Conservation (phyloP, 352 stramenopile species). For the Phytophthora vignae region DNA sequence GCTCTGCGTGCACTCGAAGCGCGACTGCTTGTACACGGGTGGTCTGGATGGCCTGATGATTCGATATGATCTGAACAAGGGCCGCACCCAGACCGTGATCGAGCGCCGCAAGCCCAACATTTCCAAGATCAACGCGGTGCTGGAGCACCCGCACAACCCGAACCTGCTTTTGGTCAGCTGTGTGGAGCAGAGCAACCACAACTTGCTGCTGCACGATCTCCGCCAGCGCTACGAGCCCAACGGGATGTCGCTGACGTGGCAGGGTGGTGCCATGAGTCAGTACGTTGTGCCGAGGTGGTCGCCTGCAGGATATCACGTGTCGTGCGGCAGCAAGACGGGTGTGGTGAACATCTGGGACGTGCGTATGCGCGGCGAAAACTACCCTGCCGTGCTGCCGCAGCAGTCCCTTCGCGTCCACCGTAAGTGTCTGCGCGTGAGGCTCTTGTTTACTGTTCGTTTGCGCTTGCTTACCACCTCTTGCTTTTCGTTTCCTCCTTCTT, state of each 20-base stretch:
- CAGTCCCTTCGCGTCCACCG: constrained; percentile 78
- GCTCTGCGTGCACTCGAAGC: constrained; percentile 82
- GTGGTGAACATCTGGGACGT: constrained; percentile 84
- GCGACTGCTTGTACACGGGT: constrained; percentile 71
- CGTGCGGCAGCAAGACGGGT: constrained; percentile 71
- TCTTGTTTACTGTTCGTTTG: constrained; percentile 1
- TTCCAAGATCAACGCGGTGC: constrained; percentile 84
- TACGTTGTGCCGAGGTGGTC: constrained; percentile 89
- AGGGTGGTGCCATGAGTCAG: constrained; percentile 79
- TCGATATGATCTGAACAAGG: constrained; percentile 72
- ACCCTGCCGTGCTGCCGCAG: constrained; percentile 67
- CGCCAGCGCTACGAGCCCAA: constrained; percentile 56
- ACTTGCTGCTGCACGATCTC: constrained; percentile 78
- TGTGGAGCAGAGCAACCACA: constrained; percentile 72
- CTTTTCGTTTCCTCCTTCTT: constrained; percentile 22
- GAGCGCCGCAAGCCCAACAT: constrained; percentile 82
- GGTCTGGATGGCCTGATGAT: constrained; percentile 78
- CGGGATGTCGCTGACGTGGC: constrained; percentile 75
- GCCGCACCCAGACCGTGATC: constrained; percentile 50
- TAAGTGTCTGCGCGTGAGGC: constrained; percentile 49
- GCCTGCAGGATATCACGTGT: constrained; percentile 70
- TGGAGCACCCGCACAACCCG: constrained; percentile 87
- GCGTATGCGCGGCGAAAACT: constrained; percentile 66
- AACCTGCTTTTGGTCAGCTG: constrained; percentile 81
- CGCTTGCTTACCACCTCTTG: constrained; percentile 18